Conservation (phyloP, 306 rosid species). For the Mimosa bimucronata region DNA sequence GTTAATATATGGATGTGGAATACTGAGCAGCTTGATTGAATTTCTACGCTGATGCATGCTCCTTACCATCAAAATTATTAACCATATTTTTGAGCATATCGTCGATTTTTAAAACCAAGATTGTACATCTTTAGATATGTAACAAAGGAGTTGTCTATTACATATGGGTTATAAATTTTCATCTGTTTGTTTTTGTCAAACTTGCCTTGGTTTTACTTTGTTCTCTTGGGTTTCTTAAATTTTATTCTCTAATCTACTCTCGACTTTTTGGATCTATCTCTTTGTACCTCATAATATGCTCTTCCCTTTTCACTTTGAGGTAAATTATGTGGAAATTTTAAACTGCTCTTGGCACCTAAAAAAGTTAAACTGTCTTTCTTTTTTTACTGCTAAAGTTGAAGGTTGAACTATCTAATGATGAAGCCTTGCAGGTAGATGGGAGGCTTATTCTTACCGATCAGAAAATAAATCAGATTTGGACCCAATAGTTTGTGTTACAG, state of each 20-base stretch:
- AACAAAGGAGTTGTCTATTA: background rate
- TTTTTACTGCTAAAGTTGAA: background rate
- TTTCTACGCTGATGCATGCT: conserved; percentile 9
- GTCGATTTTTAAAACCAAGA: background rate
- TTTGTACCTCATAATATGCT: conserved; percentile 6
- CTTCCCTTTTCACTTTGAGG: conserved; percentile 29
- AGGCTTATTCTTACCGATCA: conserved; percentile 50
- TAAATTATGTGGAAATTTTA: conserved; percentile 15
- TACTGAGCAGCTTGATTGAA: conserved; percentile 5
- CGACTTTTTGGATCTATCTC: background rate
- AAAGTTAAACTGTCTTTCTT: background rate
- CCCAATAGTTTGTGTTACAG: conserved; percentile 41
- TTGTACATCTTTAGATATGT: background rate
- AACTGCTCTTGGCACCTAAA: conserved; percentile 21
- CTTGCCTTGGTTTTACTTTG: background rate
- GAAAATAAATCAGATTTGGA: conserved; percentile 45
- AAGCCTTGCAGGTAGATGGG: conserved; percentile 61
- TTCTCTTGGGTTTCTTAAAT: background rate
- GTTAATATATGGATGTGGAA: background rate
- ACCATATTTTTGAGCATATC: conserved; percentile 11
- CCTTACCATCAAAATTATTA: conserved; percentile 6
- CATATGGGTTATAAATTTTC: conserved; percentile 10
- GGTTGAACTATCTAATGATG: conserved; percentile 22
- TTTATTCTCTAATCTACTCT: conserved; percentile 17
- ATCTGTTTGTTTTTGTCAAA: background rate